Base-by-base conservation (phyloP, 2,329 filamentous ascomycete species). In the Venturia nashicola region DNA sequence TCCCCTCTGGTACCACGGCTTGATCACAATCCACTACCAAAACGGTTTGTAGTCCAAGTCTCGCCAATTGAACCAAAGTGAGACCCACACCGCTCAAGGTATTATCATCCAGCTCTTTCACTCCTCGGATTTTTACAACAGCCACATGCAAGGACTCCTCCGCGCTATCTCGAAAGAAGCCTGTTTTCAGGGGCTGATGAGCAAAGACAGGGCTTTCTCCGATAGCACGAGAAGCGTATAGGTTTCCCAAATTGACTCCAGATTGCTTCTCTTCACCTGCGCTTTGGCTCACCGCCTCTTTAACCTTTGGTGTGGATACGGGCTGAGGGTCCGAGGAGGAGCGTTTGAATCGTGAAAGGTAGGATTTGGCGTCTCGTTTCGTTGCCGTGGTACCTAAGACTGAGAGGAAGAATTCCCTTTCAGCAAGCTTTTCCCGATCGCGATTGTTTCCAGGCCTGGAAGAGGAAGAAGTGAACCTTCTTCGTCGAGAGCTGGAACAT, bases 311-410 rank as follows among this genome's bases (percentile, higher is more conserved):
- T 6, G 40, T 34, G 32, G 65, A 59, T n/a, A 48, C 57, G 14
- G 62, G 59, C n/a, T 48, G 27, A n/a, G 62, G 59, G 27, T 55
- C 27, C 7, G 27, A 40, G 18, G 69, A 70, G 20, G 72, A 66
- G 16, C 68, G 66, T 59, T 85, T 86, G 73, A 97, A 96, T 66
- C 91, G 92, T 69, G 94, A 88, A 18, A 99, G 82, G 72, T 97
- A 99, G 44, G 90, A 86, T 75, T 89, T 92, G 59, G 92, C 91
- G 77, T 99, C 94, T 70, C 94, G 86, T 75, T 92, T 96, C 0
- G 93, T 97, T 6, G 92, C 89, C 12, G 91, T 91, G 20, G 92
- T 91, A 70, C 90, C 90, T 40, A 99, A 80, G 3, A 97, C 84
- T 18, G 91, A 92, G 40, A 95, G 82, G 69, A 96, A 87, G 70